Evolutionary conservation across 2,329 filamentous ascomycete species (phyloP), one percentile per base, ranked within the genome.

Genomic region (Colletotrichum paranaense): DNA sequence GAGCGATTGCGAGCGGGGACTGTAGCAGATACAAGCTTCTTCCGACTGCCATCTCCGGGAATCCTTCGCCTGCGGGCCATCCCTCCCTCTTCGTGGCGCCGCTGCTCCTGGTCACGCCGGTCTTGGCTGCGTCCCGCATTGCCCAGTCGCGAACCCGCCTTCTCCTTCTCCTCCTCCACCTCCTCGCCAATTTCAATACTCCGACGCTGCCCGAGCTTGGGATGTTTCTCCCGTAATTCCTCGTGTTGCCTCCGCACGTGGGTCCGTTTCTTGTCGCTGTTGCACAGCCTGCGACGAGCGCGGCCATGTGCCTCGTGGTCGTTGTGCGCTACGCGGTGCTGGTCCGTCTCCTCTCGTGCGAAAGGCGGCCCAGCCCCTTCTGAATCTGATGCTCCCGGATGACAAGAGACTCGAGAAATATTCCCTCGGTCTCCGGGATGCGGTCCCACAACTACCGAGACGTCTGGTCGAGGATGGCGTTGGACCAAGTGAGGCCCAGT

Each of bases 41-140:
- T 30, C 35, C 35, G 49, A 9, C 26, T 38, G 26, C 35, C 35
- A 62, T 58, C n/a, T 19, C 49, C 60, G 56, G 53, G 22, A 38
- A 52, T 38, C 19, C 12, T 58, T 22, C 14, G 22, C 26, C 28
- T 14, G 19, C 5, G 55, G 53, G 16, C 32, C 14, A 16, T n/a
- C 60, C 35, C 16, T 38, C 46, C 30, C 26, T 26, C 49, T 14
- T 38, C 22, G 32, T 71, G 49, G 67, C 35, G 56, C 56, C 67
- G 56, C 67, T 71, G 62, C 62, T 57, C 56, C 28, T 71, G 67
- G 67, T 30, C 49, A 66, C 32, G 49, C 46, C 67, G 9, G 30
- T 38, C 62, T 57, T 62, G 59, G 67, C 42, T 16, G 32, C 60
- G 32, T 62, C 35, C 60, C 49, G 49, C 46, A 49, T 42, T 55